Evolutionary conservation across 2,329 filamentous ascomycete species (phyloP).

Genomic region (Alternaria brassicae): DNA sequence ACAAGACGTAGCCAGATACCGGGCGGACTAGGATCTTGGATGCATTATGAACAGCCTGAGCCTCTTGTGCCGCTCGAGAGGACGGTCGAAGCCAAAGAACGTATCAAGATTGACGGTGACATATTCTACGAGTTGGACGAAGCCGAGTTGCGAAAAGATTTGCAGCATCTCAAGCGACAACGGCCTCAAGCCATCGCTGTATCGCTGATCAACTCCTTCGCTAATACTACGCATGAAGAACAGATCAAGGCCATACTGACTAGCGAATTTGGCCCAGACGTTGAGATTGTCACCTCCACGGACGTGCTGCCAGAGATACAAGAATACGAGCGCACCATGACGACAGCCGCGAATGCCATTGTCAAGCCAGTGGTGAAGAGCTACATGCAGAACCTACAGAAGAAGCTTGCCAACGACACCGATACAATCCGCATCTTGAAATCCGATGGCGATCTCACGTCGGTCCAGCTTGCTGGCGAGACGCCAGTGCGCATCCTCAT

Average conservation of each 20-base stretch:
- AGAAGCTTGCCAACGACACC: constrained; percentile 51
- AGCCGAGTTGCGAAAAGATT: constrained; percentile 46
- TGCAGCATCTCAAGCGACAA: constrained; percentile 52
- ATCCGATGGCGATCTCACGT: constrained; percentile 59
- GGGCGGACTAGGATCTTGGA: constrained; percentile 59
- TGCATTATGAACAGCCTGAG: constrained; percentile 57
- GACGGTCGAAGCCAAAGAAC: constrained; percentile 56
- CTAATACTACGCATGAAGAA: constrained; percentile 54
- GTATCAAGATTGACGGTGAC: constrained; percentile 55
- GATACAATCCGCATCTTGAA: constrained; percentile 59
- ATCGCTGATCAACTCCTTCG: constrained; percentile 58
- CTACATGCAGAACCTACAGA: constrained; percentile 54
- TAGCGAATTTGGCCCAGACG: constrained; percentile 53
- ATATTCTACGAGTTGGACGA: constrained; percentile 52
- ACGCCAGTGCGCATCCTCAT: constrained; percentile 59
- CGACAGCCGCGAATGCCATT: constrained; percentile 57
- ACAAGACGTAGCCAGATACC: constrained; percentile 60
- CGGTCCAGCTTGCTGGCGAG: constrained; percentile 54
- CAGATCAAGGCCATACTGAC: constrained; percentile 50
- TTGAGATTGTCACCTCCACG: constrained; percentile 56
- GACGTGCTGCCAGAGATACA: constrained; percentile 58
- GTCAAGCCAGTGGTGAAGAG: constrained; percentile 58
- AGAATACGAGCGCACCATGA: constrained; percentile 60
- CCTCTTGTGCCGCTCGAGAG: constrained; percentile 59
- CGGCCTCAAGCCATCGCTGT: constrained; percentile 56